Percentiles rank a stretch among this genome's conserved stretches.
phyloP scores from a whole-genome alignment of 345 rosid genomes.

The Nasturtium officinale region DNA sequence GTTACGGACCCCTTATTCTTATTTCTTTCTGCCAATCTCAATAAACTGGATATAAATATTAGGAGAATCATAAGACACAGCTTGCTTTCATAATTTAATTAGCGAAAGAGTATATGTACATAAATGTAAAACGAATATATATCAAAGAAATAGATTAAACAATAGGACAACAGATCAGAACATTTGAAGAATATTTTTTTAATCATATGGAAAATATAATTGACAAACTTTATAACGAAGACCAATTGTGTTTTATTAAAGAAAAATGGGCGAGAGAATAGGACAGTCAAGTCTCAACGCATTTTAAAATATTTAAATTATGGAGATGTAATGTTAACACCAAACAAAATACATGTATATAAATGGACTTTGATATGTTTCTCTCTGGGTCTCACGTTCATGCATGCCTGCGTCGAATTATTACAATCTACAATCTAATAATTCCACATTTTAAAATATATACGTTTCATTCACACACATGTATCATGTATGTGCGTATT shows the following conservation, averaged over 20 bases:
- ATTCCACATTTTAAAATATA: slow-evolving; percentile 5
- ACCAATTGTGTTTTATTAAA: background rate
- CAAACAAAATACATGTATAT: slow-evolving; percentile 37
- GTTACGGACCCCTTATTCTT: background rate
- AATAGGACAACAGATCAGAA: background rate
- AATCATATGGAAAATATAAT: background rate
- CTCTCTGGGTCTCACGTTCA: slow-evolving; percentile 43
- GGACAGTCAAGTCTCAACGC: slow-evolving; percentile 39
- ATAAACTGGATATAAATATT: background rate
- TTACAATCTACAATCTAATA: slow-evolving; percentile 28
- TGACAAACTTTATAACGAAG: background rate
- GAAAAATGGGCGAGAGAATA: slow-evolving; percentile 17
- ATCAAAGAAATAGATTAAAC: background rate
- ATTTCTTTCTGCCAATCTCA: background rate
- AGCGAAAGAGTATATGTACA: background rate
- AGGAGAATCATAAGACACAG: background rate
- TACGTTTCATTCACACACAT: slow-evolving; percentile 8
- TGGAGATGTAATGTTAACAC: slow-evolving; percentile 34
- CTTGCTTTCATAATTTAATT: background rate
- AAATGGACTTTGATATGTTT: slow-evolving; percentile 39
- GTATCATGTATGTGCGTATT: too few relatives aligned
- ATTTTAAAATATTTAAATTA: slow-evolving; percentile 13
- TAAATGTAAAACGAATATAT: too few relatives aligned
- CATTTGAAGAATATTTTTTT: background rate
- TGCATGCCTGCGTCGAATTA: slow-evolving; percentile 39